Conservation (phyloP, 371 early-diverging fungal genomes). For the Nematocida parisii region DNA sequence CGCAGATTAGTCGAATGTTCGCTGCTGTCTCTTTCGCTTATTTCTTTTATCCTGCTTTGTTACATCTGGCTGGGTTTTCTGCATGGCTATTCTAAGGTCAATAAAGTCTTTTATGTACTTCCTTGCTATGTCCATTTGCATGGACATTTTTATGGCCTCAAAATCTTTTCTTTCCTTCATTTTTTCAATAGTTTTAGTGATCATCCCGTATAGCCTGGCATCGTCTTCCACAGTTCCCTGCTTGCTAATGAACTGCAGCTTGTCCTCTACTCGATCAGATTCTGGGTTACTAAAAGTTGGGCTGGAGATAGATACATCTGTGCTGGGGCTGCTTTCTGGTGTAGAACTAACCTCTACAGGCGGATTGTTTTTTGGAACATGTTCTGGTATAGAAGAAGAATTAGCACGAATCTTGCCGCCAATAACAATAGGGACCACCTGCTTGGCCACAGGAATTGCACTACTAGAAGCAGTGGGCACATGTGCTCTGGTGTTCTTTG, state of each 20-base stretch:
- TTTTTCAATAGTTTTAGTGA: conserved; percentile 30
- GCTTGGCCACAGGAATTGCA: background rate
- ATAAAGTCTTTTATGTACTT: conserved; percentile 60
- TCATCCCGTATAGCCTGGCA: conserved; percentile 43
- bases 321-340: background rate
- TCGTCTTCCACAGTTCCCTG: conserved; percentile 52
- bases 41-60: conserved; percentile 14
- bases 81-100: conserved; percentile 34
- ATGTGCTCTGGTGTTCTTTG: background rate
- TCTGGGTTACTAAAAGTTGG: conserved; percentile 8
- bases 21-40: background rate
- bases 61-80: background rate
- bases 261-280: conserved; percentile 16
- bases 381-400: background rate
- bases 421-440: conserved; percentile 1
- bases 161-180: conserved; percentile 48
- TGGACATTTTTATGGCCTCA: conserved; percentile 58
- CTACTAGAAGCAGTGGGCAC: background rate
- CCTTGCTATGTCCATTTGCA: conserved; percentile 54
- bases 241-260: conserved; percentile 42
- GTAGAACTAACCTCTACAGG: background rate
- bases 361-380: background rate
- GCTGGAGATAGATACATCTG: background rate
- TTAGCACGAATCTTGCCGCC: conserved; percentile 15
- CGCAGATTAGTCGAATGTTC: background rate